Base-by-base conservation (phyloP, 2,329 filamentous ascomycete species). In the Epichloe elymi region DNA sequence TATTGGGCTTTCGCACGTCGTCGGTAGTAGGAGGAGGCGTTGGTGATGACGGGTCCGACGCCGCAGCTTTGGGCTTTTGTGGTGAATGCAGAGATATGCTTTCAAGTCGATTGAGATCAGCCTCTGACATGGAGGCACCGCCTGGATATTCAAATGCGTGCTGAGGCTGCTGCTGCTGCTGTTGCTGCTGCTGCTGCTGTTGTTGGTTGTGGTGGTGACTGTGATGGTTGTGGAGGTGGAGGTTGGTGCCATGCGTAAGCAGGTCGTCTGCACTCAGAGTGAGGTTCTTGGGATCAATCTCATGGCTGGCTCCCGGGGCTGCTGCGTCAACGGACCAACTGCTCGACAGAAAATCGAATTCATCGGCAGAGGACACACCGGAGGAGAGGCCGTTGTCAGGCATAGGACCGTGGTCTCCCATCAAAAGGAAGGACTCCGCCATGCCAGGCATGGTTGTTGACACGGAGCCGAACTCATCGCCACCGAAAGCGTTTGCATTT, bases 31-130 rank as follows among this genome's bases (percentile, higher is more conserved):
- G 61, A n/a, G 62, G 62, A 15, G 63, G 64, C 23, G 62, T 63
- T 30, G 64, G 64, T 44, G 63, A 64, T 10, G 63, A 57, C 20
- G 62, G 65, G 42, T 64, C 59, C 26, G 63, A 65, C 15, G 46
- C 55, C 45, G 61, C 58, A 47, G 55, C 55, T 40, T 39, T 40
- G 17, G 46, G 56, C 44, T 60, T 60, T 51, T 65, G 63, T 20
- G 67, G 65, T 8, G 66, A 69, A 51, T 67, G 66, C 26, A 74
- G 57, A n/a, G 70, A 70, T 55, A 75, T 74, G n/a, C 68, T 68
- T 55, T 74, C 70, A 3, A 75, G 64, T 33, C 67, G 64, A 8
- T 72, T 65, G n/a, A 75, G 63, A 56, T 74, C 72, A 38, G 70
- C 70, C 54, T 75, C 71, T 3, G 72, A 74, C 61, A 74, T 70